These are phyloP conservation scores for Zychaea mexicana DNA, from an alignment of 371 early-diverging fungal genomes.

Conservation along the genomic window DNA sequence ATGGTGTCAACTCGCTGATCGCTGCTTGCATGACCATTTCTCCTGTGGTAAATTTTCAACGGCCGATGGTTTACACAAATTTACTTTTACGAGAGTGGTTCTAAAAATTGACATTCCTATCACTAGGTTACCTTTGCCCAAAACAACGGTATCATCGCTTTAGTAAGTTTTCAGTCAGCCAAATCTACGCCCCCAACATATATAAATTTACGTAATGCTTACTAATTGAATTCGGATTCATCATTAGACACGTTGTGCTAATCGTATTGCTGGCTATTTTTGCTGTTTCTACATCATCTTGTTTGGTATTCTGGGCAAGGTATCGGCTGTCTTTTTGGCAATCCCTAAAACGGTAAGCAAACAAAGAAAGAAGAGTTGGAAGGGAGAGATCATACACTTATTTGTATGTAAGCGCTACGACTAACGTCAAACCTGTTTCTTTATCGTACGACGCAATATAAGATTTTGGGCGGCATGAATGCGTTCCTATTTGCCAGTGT, in stretches of 20 bases:
- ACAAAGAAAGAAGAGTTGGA: background rate
- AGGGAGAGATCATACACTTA: background rate
- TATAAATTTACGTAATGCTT: background rate
- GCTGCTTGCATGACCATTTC: slow-evolving; percentile 61
- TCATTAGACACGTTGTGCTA: slow-evolving; percentile 56
- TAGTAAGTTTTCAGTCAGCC: background rate
- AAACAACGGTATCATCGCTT: slow-evolving; percentile 66
- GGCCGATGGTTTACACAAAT: too few species aligned
- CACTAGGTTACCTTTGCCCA: slow-evolving; percentile 56
- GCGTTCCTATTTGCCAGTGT: slow-evolving; percentile 65
- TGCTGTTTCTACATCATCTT: slow-evolving; percentile 59
- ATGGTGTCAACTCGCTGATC: slow-evolving; percentile 57
- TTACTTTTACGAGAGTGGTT: too few species aligned
- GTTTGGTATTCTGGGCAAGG: slow-evolving; percentile 64
- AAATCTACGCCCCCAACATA: too few species aligned
- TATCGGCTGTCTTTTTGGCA: slow-evolving; percentile 61
- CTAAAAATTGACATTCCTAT: too few species aligned
- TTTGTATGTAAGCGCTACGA: too few species aligned
- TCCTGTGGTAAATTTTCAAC: slow-evolving; percentile 51
- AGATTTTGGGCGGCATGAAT: slow-evolving; percentile 59
- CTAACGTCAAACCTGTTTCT: too few species aligned
- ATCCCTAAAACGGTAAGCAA: slow-evolving; percentile 50
- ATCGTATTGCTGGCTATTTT: slow-evolving; percentile 63
- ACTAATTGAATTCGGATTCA: background rate
- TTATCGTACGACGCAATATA: background rate